Evolutionary conservation across 1,139 yeast genomes (phyloP), one percentile per base, ranked within the genome.

Genomic region (Candida sanyaensis): DNA sequence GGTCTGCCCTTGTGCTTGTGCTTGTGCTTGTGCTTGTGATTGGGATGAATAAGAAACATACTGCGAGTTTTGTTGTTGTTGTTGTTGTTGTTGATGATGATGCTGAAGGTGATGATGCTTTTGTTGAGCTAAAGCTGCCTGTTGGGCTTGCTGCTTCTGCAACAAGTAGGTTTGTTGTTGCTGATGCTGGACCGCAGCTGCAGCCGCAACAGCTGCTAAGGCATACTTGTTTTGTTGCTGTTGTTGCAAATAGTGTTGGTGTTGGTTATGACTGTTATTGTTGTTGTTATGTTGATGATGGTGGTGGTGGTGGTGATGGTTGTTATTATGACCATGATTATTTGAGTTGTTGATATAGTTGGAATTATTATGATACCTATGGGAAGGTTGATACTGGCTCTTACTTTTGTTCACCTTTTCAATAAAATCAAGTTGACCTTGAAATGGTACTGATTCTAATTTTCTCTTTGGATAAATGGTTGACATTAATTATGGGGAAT

Each of bases 131-230:
- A 49, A 42, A 31, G 44, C 46, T 13, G 50, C 52, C 34, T 52
- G 50, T 17, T 50, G 49, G 21, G 50, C 57, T 26, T 43, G 54
- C 30, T 55, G 59, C 32, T 57, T 58, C 43, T 54, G 61, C 28
- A 50, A 52, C 41, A 56, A 50, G 13, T 54, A 57, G 24, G 52
- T 51, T 41, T 60, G 62, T 31, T 61, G 62, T 21, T 59, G 61
- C 42, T 60, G 63, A 28, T 60, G 68, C 37, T 60, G 58, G 34
- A 56, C 57, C n/a, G 68, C 67, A 6, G 69, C 68, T 1, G 70
- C 69, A 1, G 68, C 66, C 2, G 69, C 68, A 5, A 63, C 69
- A 2, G 69, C 62, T 10, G 69, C 67, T 41, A 62, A 56, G 1
- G 69, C 63, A 49, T 62, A 64, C 50, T 63, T 62, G 46, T 60